phyloP scores from a whole-genome alignment of 2,329 filamentous ascomycete genomes.

The Botryotinia calthae region DNA sequence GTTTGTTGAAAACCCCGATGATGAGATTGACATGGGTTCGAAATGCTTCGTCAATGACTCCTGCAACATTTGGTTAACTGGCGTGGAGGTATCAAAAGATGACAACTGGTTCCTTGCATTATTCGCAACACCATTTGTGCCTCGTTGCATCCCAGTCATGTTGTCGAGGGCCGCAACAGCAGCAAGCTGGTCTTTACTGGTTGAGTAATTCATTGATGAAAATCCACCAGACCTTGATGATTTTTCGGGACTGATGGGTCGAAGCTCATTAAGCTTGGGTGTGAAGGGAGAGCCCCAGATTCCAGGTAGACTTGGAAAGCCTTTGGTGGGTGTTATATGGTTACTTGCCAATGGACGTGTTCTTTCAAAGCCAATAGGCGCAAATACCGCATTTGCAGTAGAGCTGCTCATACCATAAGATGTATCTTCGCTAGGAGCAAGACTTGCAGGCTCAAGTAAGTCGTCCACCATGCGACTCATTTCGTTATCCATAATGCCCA shows the following conservation, averaged over 20 bases:
- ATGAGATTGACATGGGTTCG: slow-evolving; percentile 25
- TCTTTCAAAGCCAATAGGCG: slow-evolving; percentile 40
- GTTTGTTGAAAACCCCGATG: slow-evolving; percentile 46
- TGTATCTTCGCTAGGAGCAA: slow-evolving; percentile 43
- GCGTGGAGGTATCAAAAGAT: slow-evolving; percentile 21
- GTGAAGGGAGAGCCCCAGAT: slow-evolving; percentile 47
- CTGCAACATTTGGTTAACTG: slow-evolving; percentile 31
- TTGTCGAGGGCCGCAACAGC: slow-evolving; percentile 33
- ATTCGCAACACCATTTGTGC: slow-evolving; percentile 23
- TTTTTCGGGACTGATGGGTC: slow-evolving; percentile 41
- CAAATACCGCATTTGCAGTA: slow-evolving; percentile 52
- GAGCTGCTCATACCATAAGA: slow-evolving; percentile 56
- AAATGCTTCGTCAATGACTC: slow-evolving; percentile 31
- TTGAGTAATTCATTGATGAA: slow-evolving; percentile 37
- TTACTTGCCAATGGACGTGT: slow-evolving; percentile 37
- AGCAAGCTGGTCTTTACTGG: slow-evolving; percentile 27
- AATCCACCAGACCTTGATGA: slow-evolving; percentile 35
- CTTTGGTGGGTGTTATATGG: slow-evolving; percentile 32
- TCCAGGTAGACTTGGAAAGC: slow-evolving; percentile 42
- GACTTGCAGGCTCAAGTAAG: slow-evolving; percentile 43
- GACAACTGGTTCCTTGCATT: slow-evolving; percentile 16
- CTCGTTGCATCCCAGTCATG: slow-evolving; percentile 26
- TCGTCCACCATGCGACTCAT: slow-evolving; percentile 59
- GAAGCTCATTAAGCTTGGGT: slow-evolving; percentile 43
- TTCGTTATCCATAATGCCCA: slow-evolving; percentile 43